A percentile compares a stretch with the other conserved stretches of the same genome.
Conservation (phyloP, 352 stramenopile species). For the Pythium dissimile region DNA sequence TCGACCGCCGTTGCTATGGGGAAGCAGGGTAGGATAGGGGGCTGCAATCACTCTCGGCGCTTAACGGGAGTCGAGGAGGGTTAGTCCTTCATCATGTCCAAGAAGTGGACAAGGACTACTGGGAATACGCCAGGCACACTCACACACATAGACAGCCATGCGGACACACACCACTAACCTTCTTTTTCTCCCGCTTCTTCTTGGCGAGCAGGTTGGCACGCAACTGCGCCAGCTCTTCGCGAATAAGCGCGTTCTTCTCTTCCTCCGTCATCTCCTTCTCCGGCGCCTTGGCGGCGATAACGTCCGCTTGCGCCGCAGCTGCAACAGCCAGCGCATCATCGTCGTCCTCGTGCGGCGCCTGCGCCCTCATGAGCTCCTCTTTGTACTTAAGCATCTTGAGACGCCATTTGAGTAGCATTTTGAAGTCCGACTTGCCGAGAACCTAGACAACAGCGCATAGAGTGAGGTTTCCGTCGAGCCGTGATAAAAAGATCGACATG, state of each 20-base stretch:
- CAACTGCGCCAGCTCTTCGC: slow-evolving; percentile 81
- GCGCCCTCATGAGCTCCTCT: slow-evolving; percentile 70
- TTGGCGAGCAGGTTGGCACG: slow-evolving; percentile 72
- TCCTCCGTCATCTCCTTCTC: slow-evolving; percentile 69
- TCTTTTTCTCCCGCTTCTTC: slow-evolving; percentile 90
- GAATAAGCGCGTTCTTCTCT: slow-evolving; percentile 78
- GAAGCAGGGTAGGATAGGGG: slow-evolving; percentile 54
- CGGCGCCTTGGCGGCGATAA: slow-evolving; percentile 34
- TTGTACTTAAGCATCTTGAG: slow-evolving; percentile 91
- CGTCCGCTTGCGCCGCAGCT: slow-evolving; percentile 14
- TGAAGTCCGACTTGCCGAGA: slow-evolving; percentile 98
- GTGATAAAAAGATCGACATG: too few relatives aligned
- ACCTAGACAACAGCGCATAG: slow-evolving; percentile 55
- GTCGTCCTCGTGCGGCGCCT: slow-evolving; percentile 37
- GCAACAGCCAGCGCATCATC: slow-evolving; percentile 27
- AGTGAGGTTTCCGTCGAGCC: neutral
- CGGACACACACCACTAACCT: slow-evolving; percentile 48
- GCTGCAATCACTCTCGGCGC: slow-evolving; percentile 57
- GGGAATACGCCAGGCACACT: slow-evolving; percentile 58
- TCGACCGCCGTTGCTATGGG: slow-evolving; percentile 59
- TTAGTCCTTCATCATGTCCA: slow-evolving; percentile 89
- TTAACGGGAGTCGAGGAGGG: slow-evolving; percentile 89
- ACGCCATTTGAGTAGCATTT: slow-evolving; percentile 96
- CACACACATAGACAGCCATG: slow-evolving; percentile 23
- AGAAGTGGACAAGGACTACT: slow-evolving; percentile 82